Evolutionary conservation across 2,329 filamentous ascomycete species (phyloP).

Genomic region (Boeremia exigua): DNA sequence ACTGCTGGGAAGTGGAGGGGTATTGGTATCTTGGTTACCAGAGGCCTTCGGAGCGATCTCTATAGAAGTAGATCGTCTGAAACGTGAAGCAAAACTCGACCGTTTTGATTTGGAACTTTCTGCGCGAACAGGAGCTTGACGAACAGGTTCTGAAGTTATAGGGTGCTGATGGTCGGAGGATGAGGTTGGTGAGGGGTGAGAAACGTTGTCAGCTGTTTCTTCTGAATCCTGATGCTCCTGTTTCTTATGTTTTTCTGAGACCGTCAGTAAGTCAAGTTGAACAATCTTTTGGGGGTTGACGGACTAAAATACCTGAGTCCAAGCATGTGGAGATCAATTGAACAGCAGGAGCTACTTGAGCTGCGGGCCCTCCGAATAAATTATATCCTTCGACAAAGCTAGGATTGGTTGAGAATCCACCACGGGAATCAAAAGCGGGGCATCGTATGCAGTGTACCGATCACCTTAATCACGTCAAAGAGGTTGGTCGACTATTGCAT

Average conservation of each 20-base stretch:
- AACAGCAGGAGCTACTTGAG: not conserved
- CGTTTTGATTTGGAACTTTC: conserved; percentile 11
- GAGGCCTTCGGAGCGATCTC: not conserved
- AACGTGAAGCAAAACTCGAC: conserved; percentile 6
- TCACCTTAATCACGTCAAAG: conserved; percentile 10
- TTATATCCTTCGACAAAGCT: conserved; percentile 7
- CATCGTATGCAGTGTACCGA: conserved; percentile 6
- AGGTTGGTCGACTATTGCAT: not conserved
- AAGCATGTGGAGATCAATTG: conserved; percentile 27
- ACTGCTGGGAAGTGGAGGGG: not conserved
- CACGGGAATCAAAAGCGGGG: conserved; percentile 23
- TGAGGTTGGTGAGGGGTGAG: conserved; percentile 11
- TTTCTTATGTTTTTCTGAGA: conserved; percentile 27
- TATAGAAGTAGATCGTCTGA: conserved; percentile 13
- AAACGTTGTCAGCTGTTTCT: conserved; percentile 9
- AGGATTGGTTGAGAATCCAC: conserved; percentile 9
- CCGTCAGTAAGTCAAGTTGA: conserved; percentile 1
- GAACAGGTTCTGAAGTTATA: not conserved
- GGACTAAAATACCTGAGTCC: conserved; percentile 27
- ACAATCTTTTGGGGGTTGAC: not conserved
- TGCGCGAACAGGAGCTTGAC: conserved; percentile 1
- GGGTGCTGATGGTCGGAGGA: conserved; percentile 12
- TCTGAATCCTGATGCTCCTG: conserved; percentile 17
- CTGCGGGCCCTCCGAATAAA: conserved; percentile 14
- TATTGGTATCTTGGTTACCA: not conserved